phyloP scores from a whole-genome alignment of 768 basidiomycete genomes.

The Russula virescens region DNA sequence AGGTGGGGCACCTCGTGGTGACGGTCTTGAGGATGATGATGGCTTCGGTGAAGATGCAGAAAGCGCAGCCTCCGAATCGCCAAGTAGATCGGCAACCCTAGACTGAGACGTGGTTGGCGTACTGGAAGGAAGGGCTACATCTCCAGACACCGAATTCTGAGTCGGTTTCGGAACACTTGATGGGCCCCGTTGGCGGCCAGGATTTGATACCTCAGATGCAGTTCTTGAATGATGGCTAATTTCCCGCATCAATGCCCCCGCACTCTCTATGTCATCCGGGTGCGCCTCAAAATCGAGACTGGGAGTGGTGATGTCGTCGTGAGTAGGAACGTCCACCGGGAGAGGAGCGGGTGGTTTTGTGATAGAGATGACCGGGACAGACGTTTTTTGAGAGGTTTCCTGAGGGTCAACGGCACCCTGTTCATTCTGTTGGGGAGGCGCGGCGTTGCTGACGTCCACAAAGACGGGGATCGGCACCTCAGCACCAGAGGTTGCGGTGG shows the following conservation, averaged over 20 bases:
- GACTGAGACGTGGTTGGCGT: slow-evolving; percentile 19
- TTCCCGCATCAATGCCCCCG: slow-evolving; percentile 24
- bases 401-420: slow-evolving; percentile 20
- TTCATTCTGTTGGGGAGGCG: slow-evolving; percentile 14
- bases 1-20: neutral
- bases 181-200: neutral
- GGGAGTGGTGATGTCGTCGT: slow-evolving; percentile 46
- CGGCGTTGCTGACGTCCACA: slow-evolving; percentile 28
- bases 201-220: neutral
- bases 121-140: slow-evolving; percentile 13
- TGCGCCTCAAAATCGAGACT: slow-evolving; percentile 35
- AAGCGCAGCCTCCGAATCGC: slow-evolving; percentile 37
- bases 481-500: slow-evolving; percentile 29
- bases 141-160: slow-evolving; percentile 20
- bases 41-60: slow-evolving; percentile 31
- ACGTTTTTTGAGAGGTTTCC: slow-evolving; percentile 19
- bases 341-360: slow-evolving; percentile 66
- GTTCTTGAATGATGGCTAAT: slow-evolving; percentile 13
- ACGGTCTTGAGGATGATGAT: slow-evolving; percentile 28
- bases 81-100: slow-evolving; percentile 47
- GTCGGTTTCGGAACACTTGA: neutral
- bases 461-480: slow-evolving; percentile 63
- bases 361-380: slow-evolving; percentile 53
- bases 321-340: slow-evolving; percentile 65
- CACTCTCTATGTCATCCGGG: slow-evolving; percentile 25